These are phyloP conservation scores for Gracilaria gracilis DNA, from an alignment of 23 red algal genomes.

Conservation along the genomic window DNA sequence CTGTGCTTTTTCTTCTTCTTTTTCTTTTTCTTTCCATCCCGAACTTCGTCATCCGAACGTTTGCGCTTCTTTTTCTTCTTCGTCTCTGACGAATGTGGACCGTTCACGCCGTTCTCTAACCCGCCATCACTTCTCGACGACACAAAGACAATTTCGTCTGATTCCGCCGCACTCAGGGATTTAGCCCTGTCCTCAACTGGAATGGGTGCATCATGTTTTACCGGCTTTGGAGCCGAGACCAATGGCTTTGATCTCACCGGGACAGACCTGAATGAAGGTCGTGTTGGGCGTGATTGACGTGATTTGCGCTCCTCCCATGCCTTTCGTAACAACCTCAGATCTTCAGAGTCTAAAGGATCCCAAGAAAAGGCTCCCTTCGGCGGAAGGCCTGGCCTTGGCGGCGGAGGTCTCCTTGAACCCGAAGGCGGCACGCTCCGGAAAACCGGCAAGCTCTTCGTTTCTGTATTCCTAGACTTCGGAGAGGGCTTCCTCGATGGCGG, in stretches of 20 bases:
- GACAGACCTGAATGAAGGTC: not conserved
- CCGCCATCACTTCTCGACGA: not conserved
- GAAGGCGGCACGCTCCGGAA: not conserved
- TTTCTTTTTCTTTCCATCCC: conserved; percentile 20
- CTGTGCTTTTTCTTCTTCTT: conserved; percentile 75
- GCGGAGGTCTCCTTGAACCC: not conserved
- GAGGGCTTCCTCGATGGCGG: conserved; percentile 9
- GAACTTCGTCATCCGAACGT: conserved; percentile 11
- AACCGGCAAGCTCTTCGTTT: not conserved
- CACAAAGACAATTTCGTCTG: conserved; percentile 35
- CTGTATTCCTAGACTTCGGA: conserved; percentile 16
- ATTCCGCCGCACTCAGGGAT: not conserved
- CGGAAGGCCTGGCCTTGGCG: not conserved
- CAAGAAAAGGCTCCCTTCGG: conserved; percentile 34
- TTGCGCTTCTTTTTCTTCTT: conserved; percentile 60
- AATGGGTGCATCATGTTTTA: not conserved
- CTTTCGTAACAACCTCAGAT: conserved; percentile 27
- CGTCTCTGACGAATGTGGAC: not conserved
- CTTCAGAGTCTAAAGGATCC: conserved; percentile 60
- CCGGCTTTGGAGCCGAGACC: not conserved
- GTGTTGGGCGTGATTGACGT: conserved; percentile 1
- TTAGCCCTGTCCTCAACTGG: not conserved
- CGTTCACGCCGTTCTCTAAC: conserved; percentile 16
- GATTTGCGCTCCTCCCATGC: conserved; percentile 46
- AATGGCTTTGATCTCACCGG: not conserved